Percentiles rank a stretch among this genome's conserved stretches.
These are phyloP conservation scores for Cyphellophora europaea DNA, from an alignment of 2,329 filamentous ascomycete genomes.

Conservation along the genomic window DNA sequence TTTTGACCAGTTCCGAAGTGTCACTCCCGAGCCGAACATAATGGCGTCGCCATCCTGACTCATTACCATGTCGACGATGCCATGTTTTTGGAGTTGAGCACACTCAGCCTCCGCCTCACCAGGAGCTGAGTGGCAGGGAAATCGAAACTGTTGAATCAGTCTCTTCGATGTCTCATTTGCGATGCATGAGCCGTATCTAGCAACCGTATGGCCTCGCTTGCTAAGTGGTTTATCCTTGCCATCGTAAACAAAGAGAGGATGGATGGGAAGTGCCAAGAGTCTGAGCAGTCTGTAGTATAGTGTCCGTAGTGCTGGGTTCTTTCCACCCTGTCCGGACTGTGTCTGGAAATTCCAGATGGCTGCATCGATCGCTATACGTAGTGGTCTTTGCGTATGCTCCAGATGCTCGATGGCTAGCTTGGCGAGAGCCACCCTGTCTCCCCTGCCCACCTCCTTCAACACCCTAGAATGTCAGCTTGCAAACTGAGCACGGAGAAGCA, in stretches of 20 bases:
- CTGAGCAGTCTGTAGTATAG: conserved; percentile 85
- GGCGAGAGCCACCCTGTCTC: conserved; percentile 68
- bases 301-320: conserved; percentile 81
- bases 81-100: conserved; percentile 69
- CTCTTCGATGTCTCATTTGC: conserved; percentile 71
- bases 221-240: conserved; percentile 75
- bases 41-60: conserved; percentile 95
- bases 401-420: conserved; percentile 74
- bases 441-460: conserved; percentile 78
- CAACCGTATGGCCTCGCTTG: conserved; percentile 71
- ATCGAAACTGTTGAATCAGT: conserved; percentile 75
- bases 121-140: conserved; percentile 74
- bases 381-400: conserved; percentile 57
- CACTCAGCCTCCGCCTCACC: conserved; percentile 97
- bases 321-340: conserved; percentile 74
- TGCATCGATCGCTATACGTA: conserved; percentile 85
- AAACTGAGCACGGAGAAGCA: conserved; percentile 8
- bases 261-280: conserved; percentile 65
- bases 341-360: conserved; percentile 97
- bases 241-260: conserved; percentile 85
- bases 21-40: conserved; percentile 85
- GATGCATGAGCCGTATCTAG: conserved; percentile 49
- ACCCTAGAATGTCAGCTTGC: conserved; percentile 48
- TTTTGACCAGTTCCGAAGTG: conserved; percentile 73
- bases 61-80: conserved; percentile 83